Conservation (phyloP, 768 basidiomycete species). For the Calocera cornea region DNA sequence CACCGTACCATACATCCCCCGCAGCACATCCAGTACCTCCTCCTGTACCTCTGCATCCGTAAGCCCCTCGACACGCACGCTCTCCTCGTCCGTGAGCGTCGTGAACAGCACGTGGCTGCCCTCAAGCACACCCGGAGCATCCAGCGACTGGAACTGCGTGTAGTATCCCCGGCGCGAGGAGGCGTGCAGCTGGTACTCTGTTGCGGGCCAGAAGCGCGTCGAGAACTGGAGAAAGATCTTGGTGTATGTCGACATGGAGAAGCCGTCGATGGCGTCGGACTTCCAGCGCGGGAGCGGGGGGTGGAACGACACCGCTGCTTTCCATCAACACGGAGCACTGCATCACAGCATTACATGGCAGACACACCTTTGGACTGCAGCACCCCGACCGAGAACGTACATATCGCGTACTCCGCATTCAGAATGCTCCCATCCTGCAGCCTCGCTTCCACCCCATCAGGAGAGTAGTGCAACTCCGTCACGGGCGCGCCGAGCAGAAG, state of each 20-base stretch:
- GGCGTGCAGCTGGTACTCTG: slow-evolving; percentile 20
- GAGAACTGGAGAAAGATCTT: slow-evolving; percentile 57
- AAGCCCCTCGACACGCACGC: slow-evolving; percentile 44
- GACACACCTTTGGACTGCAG: slow-evolving; percentile 33
- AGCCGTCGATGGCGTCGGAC: slow-evolving; percentile 47
- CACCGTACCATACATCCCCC: slow-evolving; percentile 42
- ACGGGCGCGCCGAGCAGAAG: neutral
- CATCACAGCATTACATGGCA: no score
- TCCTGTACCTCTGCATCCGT: slow-evolving; percentile 33
- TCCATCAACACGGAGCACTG: no score
- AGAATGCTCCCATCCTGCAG: slow-evolving; percentile 29
- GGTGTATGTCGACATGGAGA: slow-evolving; percentile 52
- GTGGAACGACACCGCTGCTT: slow-evolving; percentile 33
- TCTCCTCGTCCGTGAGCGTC: slow-evolving; percentile 35
- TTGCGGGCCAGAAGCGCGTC: slow-evolving; percentile 42
- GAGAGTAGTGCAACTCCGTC: neutral
- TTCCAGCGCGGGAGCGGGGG: slow-evolving; percentile 48
- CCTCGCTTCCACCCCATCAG: neutral
- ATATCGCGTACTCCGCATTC: slow-evolving; percentile 44
- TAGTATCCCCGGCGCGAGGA: neutral
- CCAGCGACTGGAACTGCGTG: neutral
- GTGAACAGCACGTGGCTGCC: neutral
- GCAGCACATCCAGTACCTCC: slow-evolving; percentile 46
- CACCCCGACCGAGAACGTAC: slow-evolving; percentile 59
- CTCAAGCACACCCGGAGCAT: neutral